Evolutionary conservation across 177 flowering plant genomes (phyloP).

Genomic region (Tripterygium wilfordii): DNA sequence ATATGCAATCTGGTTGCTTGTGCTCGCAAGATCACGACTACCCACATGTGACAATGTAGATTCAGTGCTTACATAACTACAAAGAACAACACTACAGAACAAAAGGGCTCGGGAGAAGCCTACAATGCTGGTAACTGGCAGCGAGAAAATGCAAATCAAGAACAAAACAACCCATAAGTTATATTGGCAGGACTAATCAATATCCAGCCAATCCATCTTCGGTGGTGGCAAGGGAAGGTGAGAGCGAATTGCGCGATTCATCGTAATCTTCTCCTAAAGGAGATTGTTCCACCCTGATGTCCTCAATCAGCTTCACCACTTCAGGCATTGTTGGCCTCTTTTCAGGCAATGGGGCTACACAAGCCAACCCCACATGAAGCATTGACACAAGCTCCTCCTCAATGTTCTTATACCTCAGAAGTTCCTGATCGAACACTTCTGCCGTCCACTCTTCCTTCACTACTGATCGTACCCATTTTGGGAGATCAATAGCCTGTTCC

Average conservation of each 20-base stretch:
- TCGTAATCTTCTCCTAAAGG: slow-evolving; percentile 82
- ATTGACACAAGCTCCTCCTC: slow-evolving; percentile 85
- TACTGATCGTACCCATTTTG: slow-evolving; percentile 84
- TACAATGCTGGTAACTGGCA: too few relatives aligned
- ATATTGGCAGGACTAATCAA: too few relatives aligned
- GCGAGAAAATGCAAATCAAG: too few relatives aligned
- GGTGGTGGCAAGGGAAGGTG: slow-evolving; percentile 73
- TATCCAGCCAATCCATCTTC: slow-evolving; percentile 48
- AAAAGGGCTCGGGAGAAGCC: too few relatives aligned
- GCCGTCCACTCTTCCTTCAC: slow-evolving; percentile 97
- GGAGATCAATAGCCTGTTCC: slow-evolving; percentile 53
- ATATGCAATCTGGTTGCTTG: too few relatives aligned
- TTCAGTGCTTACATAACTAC: too few relatives aligned
- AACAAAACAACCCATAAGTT: too few relatives aligned
- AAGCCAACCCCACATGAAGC: slow-evolving; percentile 84
- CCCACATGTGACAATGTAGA: too few relatives aligned
- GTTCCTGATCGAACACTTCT: slow-evolving; percentile 87
- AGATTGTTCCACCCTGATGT: slow-evolving; percentile 88
- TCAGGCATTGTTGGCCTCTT: slow-evolving; percentile 83
- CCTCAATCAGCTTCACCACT: slow-evolving; percentile 84
- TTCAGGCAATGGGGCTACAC: slow-evolving; percentile 68
- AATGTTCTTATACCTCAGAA: slow-evolving; percentile 87
- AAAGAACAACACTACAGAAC: too few relatives aligned
- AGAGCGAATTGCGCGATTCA: slow-evolving; percentile 69
- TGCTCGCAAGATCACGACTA: too few relatives aligned